These are phyloP conservation scores for Ophiostoma ulmi DNA, from an alignment of 2,329 filamentous ascomycete genomes.

Conservation along the genomic window DNA sequence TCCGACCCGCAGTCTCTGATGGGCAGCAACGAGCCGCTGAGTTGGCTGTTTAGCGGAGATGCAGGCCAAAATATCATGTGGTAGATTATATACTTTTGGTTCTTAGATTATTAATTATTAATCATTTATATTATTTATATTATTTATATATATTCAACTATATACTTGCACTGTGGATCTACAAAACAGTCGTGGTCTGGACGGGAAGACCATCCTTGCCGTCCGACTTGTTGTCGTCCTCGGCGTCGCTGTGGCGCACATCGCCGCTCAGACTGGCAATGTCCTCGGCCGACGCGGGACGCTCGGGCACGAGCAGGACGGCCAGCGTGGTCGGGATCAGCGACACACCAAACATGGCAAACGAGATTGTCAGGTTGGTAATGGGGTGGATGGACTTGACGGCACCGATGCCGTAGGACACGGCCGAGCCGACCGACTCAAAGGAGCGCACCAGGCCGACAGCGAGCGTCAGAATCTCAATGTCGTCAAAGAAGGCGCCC, in stretches of 20 bases:
- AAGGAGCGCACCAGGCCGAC: constrained; percentile 14
- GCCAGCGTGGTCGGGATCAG: neutral
- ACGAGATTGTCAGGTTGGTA: neutral
- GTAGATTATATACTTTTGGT: neutral
- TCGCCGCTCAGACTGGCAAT: neutral
- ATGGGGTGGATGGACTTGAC: constrained; percentile 13
- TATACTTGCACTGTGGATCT: neutral
- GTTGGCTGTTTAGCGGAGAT: neutral
- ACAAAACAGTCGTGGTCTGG: neutral
- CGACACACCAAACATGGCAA: constrained; percentile 12
- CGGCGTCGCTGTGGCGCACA: neutral
- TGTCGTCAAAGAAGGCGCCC: constrained; percentile 13
- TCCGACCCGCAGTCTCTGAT: constrained; percentile 21
- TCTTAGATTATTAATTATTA: neutral
- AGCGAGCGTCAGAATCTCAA: constrained; percentile 9
- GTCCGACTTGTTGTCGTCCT: neutral
- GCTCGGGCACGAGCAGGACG: neutral
- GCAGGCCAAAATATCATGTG: neutral
- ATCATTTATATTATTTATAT: neutral
- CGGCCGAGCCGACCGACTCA: constrained; percentile 11
- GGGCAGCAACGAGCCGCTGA: constrained; percentile 21
- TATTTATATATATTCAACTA: neutral
- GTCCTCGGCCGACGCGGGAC: neutral
- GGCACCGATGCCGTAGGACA: constrained; percentile 13
- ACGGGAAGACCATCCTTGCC: neutral